A percentile compares a stretch with the other conserved stretches of the same genome.
Conservation (phyloP, 2,329 filamentous ascomycete genomes). For the Venturia aucupariae region DNA sequence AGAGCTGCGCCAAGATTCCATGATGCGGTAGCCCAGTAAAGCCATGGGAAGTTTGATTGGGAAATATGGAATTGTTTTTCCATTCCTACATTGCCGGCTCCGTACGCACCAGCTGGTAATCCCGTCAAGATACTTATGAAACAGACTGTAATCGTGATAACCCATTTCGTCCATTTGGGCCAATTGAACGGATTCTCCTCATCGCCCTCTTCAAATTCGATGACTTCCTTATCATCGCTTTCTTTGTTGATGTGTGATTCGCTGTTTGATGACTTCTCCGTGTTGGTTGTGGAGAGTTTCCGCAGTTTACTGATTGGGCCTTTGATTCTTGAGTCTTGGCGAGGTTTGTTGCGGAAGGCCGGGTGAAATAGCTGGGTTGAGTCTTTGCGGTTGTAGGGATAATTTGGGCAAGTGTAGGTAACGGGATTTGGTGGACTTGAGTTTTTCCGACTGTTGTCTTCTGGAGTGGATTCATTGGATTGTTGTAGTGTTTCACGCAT, state of each 20-base stretch:
- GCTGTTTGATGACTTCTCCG: not conserved
- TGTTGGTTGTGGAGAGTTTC: not conserved
- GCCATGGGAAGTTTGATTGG: slow-evolving; percentile 29
- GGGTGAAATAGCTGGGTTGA: not conserved
- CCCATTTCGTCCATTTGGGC: slow-evolving; percentile 22
- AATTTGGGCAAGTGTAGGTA: not conserved
- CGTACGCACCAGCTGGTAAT: slow-evolving; percentile 30
- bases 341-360: not conserved
- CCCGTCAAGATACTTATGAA: slow-evolving; percentile 25
- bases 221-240: not conserved
- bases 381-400: not conserved
- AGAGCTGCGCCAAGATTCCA: slow-evolving; percentile 30
- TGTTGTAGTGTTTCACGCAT: not conserved
- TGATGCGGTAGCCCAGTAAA: slow-evolving; percentile 29
- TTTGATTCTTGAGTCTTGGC: not conserved
- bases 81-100: slow-evolving; percentile 26
- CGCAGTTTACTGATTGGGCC: not conserved
- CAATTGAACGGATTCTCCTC: slow-evolving; percentile 6
- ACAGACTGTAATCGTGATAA: slow-evolving; percentile 25
- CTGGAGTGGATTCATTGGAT: not conserved
- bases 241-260: not conserved
- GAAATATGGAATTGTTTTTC: slow-evolving; percentile 25
- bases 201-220: not conserved
- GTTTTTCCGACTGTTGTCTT: not conserved
- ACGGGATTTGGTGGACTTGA: not conserved